Evolutionary conservation across 2,329 filamentous ascomycete species (phyloP).

Genomic region (Ophiostoma ulmi): DNA sequence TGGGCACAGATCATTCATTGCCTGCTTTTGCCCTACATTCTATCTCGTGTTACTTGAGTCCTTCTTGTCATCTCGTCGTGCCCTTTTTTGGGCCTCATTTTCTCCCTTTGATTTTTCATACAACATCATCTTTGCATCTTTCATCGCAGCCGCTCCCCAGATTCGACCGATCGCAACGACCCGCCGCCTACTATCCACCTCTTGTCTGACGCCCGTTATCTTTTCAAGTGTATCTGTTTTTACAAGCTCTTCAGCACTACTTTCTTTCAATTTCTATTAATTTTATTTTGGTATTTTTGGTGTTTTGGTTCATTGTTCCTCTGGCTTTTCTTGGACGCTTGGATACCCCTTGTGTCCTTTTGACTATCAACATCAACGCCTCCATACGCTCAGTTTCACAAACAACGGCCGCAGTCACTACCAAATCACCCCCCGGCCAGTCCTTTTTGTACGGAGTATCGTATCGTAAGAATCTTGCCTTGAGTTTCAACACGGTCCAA

Average conservation of each 20-base stretch:
- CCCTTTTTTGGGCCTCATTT: conserved; percentile 12
- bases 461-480: neutral
- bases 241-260: neutral
- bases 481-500: neutral
- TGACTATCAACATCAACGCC: neutral
- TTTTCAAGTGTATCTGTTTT: conserved; percentile 17
- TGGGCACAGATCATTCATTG: conserved; percentile 1
- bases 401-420: neutral
- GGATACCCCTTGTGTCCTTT: neutral
- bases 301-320: neutral
- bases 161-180: conserved; percentile 18
- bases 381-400: neutral
- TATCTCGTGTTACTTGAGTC: conserved; percentile 7
- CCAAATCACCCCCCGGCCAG: neutral
- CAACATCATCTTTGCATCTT: conserved; percentile 5
- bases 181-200: conserved; percentile 8
- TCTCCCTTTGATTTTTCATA: conserved; percentile 14
- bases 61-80: conserved; percentile 9
- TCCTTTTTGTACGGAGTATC: neutral
- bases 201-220: conserved; percentile 17
- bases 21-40: neutral
- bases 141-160: conserved; percentile 15
- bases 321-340: neutral
- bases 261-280: neutral
- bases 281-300: conserved; percentile 5